These are phyloP conservation scores for Taiozyma sp. DNA, from an alignment of 1,139 yeast species.

Conservation along the genomic window DNA sequence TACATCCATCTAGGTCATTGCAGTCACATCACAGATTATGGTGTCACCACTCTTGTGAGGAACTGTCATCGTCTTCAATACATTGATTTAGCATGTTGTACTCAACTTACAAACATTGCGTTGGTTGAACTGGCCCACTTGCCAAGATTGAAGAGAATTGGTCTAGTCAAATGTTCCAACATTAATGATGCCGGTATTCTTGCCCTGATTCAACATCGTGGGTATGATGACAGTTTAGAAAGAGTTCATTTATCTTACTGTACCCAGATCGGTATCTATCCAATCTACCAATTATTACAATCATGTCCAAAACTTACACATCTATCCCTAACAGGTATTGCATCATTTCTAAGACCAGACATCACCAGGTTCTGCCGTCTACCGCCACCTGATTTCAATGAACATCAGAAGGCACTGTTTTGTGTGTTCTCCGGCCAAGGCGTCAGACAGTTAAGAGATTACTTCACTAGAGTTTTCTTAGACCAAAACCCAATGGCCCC, in stretches of 20 bases:
- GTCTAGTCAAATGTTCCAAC: conserved; percentile 84
- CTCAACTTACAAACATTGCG: conserved; percentile 82
- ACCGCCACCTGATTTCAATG: conserved; percentile 93
- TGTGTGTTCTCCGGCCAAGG: conserved; percentile 95
- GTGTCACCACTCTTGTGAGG: conserved; percentile 70
- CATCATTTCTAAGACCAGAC: conserved; percentile 81
- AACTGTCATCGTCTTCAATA: conserved; percentile 84
- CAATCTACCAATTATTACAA: conserved; percentile 65
- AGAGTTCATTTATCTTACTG: conserved; percentile 93
- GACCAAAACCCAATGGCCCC: neutral
- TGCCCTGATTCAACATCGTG: conserved; percentile 70
- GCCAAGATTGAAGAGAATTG: conserved; percentile 83
- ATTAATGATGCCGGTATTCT: conserved; percentile 84
- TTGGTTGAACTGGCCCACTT: conserved; percentile 71
- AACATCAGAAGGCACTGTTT: conserved; percentile 77
- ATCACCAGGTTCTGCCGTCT: conserved; percentile 84
- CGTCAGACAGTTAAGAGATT: conserved; percentile 64
- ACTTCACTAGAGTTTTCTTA: conserved; percentile 37
- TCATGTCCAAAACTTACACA: conserved; percentile 87
- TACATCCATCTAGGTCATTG: conserved; percentile 95
- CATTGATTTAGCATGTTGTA: conserved; percentile 92
- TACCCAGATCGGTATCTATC: conserved; percentile 67
- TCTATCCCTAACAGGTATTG: conserved; percentile 82
- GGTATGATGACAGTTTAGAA: conserved; percentile 72
- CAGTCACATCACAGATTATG: conserved; percentile 81